These are phyloP conservation scores for Tetrahymena borealis DNA, from an alignment of 73 alveolate species.

Conservation along the genomic window DNA sequence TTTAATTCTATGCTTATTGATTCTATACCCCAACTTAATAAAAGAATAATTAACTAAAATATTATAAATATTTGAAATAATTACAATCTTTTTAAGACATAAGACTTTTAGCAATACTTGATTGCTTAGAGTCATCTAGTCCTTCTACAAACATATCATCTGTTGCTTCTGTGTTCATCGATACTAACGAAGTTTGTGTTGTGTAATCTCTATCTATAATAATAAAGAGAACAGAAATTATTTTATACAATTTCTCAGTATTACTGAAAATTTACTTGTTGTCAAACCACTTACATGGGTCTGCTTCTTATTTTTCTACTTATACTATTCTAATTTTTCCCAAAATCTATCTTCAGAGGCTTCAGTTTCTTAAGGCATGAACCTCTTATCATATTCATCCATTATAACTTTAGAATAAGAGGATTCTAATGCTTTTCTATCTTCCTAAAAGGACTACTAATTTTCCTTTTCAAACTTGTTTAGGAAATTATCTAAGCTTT, in stretches of 20 bases:
- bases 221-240: no score
- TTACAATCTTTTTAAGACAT: not conserved
- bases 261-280: not conserved
- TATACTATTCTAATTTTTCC: not conserved
- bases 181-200: not conserved
- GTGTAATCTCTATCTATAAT: not conserved
- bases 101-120: not conserved
- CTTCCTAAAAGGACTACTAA: not conserved
- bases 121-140: not conserved
- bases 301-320: not conserved
- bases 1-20: not conserved
- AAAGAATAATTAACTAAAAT: not conserved
- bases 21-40: not conserved
- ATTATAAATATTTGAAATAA: not conserved
- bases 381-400: not conserved
- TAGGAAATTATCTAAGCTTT: not conserved
- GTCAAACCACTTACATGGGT: not conserved
- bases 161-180: not conserved
- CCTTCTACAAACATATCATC: not conserved
- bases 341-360: not conserved
- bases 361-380: not conserved
- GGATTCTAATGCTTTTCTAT: not conserved
- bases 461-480: not conserved
- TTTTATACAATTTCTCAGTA: not conserved
- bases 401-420: not conserved